Base-by-base conservation (phyloP, 371 early-diverging fungal species). In the Sporodiniella umbellata region DNA sequence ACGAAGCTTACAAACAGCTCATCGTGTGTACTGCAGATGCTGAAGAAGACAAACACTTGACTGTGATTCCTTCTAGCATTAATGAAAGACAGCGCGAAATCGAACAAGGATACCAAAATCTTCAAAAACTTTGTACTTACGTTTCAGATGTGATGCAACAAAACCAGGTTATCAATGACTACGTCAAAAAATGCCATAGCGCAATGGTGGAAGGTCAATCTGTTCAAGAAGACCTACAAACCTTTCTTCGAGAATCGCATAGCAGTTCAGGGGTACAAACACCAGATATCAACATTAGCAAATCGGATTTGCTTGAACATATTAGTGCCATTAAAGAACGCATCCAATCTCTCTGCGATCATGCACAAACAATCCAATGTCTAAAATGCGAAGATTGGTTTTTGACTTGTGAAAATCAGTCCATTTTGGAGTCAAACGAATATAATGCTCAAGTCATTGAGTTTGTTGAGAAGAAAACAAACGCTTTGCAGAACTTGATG, bases 101-200 rank as follows among this genome's bases (percentile, higher is more conserved):
- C 10, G 46, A 55, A 1, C 35, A 53, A 4, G 52, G 50, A 2
- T 49, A 58, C 19, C 44, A 53, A 24, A 53, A 64, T 10, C 37
- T 73, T 3, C 33, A 45, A 2, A 18, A 33, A 0, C 37, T 73
- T 6, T 40, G 40, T 4, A n/a, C 26, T 0, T 73, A 70, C 55
- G 58, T 62, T 0, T 24, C 58, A 4, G 42, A 48, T 8, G 45
- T 67, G 4, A 18, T 66, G 23, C 21, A 54, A 0, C 74, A 73
- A 24, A 55, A 68, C n/a, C 33, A 33, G 18, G 19, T 22, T 3
- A 39, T 63, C 14, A 33, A 24, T 12, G 26, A 48, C 1, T 64
- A 53, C 23, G 25, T 60, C 5, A 21, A n/a, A 8, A 37, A 37
- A 25, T 40, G 48, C 5, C 26, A 47, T 4, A 40, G 51, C 35